phyloP scores from a whole-genome alignment of 2,329 filamentous ascomycete species.

The Ceratocystis harringtonii region DNA sequence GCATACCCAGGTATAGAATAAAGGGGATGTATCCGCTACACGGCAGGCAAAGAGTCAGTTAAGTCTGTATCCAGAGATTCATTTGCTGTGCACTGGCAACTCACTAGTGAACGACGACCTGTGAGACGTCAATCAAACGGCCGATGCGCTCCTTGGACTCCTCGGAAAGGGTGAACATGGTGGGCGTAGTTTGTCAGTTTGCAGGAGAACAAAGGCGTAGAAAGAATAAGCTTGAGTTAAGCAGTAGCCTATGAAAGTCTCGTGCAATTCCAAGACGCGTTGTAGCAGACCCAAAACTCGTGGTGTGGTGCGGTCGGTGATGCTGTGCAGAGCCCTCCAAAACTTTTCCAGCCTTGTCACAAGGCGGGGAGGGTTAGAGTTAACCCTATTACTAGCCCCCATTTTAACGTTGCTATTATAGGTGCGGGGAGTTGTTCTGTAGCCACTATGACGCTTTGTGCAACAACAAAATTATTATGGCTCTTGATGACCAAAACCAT shows the following conservation, averaged over 20 bases:
- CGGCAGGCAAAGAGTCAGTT: not conserved
- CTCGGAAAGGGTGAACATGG: slow-evolving; percentile 64
- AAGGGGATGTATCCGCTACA: slow-evolving; percentile 82
- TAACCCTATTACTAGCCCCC: not conserved
- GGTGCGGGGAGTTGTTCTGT: slow-evolving; percentile 6
- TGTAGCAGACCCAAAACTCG: not conserved
- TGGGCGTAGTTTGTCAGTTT: not conserved
- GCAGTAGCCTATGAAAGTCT: not conserved
- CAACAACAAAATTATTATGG: slow-evolving; percentile 15
- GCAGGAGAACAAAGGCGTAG: not conserved
- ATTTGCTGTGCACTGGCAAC: slow-evolving; percentile 23
- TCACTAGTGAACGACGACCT: slow-evolving; percentile 92
- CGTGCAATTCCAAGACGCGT: not conserved
- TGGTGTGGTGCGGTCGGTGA: not conserved
- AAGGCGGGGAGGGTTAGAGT: not conserved
- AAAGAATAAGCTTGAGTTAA: not conserved
- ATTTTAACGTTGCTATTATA: not conserved
- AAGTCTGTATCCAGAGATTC: not conserved
- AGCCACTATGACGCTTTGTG: slow-evolving; percentile 11
- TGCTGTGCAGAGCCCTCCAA: slow-evolving; percentile 1
- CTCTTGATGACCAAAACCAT: not conserved
- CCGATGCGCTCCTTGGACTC: slow-evolving; percentile 99
- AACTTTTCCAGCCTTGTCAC: slow-evolving; percentile 17
- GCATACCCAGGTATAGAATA: slow-evolving; percentile 84
- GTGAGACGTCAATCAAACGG: slow-evolving; percentile 87